phyloP scores from a whole-genome alignment of 768 basidiomycete species.

The Kondoa malvinella region DNA sequence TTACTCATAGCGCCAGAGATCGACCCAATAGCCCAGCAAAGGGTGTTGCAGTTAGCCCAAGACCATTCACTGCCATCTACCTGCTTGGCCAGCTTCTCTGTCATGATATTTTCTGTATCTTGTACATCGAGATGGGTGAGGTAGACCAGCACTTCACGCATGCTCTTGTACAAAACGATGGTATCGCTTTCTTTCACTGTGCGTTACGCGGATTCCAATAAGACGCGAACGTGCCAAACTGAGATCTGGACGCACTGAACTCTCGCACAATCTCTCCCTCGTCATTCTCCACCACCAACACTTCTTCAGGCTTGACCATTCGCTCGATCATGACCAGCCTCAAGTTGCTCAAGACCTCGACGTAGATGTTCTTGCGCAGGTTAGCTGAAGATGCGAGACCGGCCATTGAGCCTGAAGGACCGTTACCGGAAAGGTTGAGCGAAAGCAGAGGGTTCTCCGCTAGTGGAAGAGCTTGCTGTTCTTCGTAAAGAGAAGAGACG shows the following conservation, averaged over 20 bases:
- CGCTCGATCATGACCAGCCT: slow-evolving; percentile 90
- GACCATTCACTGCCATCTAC: slow-evolving; percentile 77
- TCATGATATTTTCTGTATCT: slow-evolving; percentile 91
- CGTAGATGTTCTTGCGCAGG: slow-evolving; percentile 82
- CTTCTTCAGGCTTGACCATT: slow-evolving; percentile 99
- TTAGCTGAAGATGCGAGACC: slow-evolving; percentile 29
- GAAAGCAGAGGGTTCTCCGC: slow-evolving; percentile 75
- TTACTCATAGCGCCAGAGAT: slow-evolving; percentile 98
- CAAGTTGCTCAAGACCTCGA: slow-evolving; percentile 82
- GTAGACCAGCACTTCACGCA: slow-evolving; percentile 94
- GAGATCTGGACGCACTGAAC: slow-evolving; percentile 36
- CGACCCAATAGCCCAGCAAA: slow-evolving; percentile 99
- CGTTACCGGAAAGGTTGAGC: slow-evolving; percentile 68
- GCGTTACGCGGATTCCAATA: neutral
- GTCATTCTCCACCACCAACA: slow-evolving; percentile 89
- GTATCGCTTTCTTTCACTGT: slow-evolving; percentile 70
- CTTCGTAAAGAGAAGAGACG: slow-evolving; percentile 90
- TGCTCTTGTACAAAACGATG: slow-evolving; percentile 94
- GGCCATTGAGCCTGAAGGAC: slow-evolving; percentile 32
- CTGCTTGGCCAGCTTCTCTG: slow-evolving; percentile 92
- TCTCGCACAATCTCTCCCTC: slow-evolving; percentile 98
- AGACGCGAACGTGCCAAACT: slow-evolving; percentile 28
- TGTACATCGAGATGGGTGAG: slow-evolving; percentile 89
- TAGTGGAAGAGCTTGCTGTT: slow-evolving; percentile 58
- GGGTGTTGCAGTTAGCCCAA: slow-evolving; percentile 95